These are phyloP conservation scores for Noccaea caerulescens DNA, from an alignment of 345 rosid species.

Conservation along the genomic window DNA sequence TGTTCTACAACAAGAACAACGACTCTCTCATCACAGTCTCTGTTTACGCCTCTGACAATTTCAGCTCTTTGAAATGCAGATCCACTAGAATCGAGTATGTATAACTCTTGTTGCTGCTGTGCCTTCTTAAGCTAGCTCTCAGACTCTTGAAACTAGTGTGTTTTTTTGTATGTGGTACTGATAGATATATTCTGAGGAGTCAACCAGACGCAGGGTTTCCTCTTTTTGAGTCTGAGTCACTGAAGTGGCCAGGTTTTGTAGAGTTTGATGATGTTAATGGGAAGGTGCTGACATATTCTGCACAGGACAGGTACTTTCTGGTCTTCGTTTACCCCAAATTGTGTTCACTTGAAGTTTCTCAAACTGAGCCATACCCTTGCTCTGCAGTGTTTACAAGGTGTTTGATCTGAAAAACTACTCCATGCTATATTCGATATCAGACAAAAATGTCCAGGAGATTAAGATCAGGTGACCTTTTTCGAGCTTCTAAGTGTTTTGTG, in stretches of 20 bases:
- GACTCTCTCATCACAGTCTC: slow-evolving; percentile 94
- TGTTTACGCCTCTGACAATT: slow-evolving; percentile 80
- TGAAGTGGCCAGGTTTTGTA: slow-evolving; percentile 93
- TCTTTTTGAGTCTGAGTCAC: slow-evolving; percentile 79
- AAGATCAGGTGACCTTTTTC: slow-evolving; percentile 75
- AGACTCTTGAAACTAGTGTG: background rate
- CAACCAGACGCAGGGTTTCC: slow-evolving; percentile 81
- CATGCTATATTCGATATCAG: slow-evolving; percentile 79
- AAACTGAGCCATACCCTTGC: slow-evolving; percentile 7
- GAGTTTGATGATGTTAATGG: slow-evolving; percentile 94
- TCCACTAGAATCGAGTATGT: slow-evolving; percentile 82
- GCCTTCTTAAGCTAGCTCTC: slow-evolving; percentile 15
- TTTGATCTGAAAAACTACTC: slow-evolving; percentile 87
- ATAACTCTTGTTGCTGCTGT: slow-evolving; percentile 2
- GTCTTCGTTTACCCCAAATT: background rate
- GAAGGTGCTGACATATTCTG: slow-evolving; percentile 81
- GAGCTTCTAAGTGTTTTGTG: slow-evolving; percentile 9
- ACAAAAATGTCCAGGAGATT: slow-evolving; percentile 80
- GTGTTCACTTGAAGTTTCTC: slow-evolving; percentile 19
- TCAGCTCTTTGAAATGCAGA: slow-evolving; percentile 91
- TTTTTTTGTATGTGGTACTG: background rate
- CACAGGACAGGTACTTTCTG: slow-evolving; percentile 67
- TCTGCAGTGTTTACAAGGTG: slow-evolving; percentile 81
- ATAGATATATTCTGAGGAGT: slow-evolving; percentile 74
- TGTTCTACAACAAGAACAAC: slow-evolving; percentile 87